Percentiles rank a stretch among this genome's conserved stretches.
phyloP scores from a whole-genome alignment of 1,284 basidiomycete species.

The Sanguinoderma infundibulare region DNA sequence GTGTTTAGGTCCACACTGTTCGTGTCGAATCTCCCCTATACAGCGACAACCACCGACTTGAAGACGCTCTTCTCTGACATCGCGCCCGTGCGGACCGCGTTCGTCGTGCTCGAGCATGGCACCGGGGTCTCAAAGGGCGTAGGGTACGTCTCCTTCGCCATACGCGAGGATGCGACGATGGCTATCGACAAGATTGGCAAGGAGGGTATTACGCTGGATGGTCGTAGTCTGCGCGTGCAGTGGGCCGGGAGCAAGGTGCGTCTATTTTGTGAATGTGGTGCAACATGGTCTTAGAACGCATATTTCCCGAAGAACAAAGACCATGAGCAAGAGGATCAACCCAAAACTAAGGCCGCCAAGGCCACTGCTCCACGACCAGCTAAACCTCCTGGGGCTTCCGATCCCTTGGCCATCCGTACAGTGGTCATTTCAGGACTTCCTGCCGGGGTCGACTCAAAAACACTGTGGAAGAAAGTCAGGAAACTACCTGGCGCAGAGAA shows the following conservation, averaged over 20 bases:
- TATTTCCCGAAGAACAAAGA: slow-evolving; percentile 33
- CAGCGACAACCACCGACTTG: slow-evolving; percentile 89
- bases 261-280: slow-evolving; percentile 1
- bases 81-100: slow-evolving; percentile 92
- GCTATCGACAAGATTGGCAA: slow-evolving; percentile 66
- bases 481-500: slow-evolving; percentile 77
- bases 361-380: slow-evolving; percentile 37
- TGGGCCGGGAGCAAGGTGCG: slow-evolving; percentile 83
- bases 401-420: slow-evolving; percentile 83
- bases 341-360: slow-evolving; percentile 42
- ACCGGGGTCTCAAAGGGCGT: slow-evolving; percentile 92
- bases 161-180: slow-evolving; percentile 86
- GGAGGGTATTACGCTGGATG: slow-evolving; percentile 62
- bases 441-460: slow-evolving; percentile 67
- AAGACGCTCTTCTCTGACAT: slow-evolving; percentile 94
- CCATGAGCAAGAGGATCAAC: slow-evolving; percentile 34
- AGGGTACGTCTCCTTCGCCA: slow-evolving; percentile 95
- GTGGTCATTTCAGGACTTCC: slow-evolving; percentile 82
- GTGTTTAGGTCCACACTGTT: slow-evolving; percentile 68
- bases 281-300: background rate
- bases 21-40: slow-evolving; percentile 86
- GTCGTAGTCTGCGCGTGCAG: slow-evolving; percentile 73
- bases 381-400: slow-evolving; percentile 47
- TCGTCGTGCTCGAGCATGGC: slow-evolving; percentile 86
- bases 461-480: slow-evolving; percentile 88